Evolutionary conservation across 225 moss, liverwort and hornwort genomes (phyloP).

Genomic region (Antitrichia curtipendula): DNA sequence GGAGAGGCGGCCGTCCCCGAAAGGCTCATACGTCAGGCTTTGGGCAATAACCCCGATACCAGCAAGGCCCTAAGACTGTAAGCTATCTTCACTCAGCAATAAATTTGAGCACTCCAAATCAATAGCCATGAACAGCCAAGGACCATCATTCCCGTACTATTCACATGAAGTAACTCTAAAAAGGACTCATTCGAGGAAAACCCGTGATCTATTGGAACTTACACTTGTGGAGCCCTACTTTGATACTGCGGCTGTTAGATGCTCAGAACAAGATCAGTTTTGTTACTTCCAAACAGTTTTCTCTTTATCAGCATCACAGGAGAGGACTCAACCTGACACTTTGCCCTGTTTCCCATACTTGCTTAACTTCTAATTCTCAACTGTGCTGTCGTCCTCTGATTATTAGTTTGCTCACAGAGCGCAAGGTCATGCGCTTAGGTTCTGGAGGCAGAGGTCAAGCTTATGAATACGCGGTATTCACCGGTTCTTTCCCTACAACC

Average conservation of each 20-base stretch:
- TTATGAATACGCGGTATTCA: slow-evolving; percentile 53
- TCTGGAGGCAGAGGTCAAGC: slow-evolving; percentile 73
- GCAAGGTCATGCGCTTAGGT: slow-evolving; percentile 51
- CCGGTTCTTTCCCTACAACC: neutral
- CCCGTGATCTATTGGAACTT: neutral
- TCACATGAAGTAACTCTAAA: neutral
- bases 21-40: slow-evolving; percentile 54
- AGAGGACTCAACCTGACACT: neutral
- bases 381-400: neutral
- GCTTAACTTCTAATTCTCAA: neutral
- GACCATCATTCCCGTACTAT: neutral
- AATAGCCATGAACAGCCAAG: neutral
- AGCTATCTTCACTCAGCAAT: neutral
- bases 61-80: slow-evolving; percentile 89
- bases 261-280: neutral
- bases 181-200: neutral
- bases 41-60: slow-evolving; percentile 87
- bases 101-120: neutral
- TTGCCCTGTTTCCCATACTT: neutral
- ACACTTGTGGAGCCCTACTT: neutral
- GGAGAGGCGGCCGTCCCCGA: slow-evolving; percentile 38
- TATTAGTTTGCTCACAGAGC: slow-evolving; percentile 49
- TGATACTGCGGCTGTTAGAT: neutral
- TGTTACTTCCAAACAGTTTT: neutral
- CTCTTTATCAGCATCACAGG: neutral